Conservation (phyloP, 75 land plant genomes). For the Isoetes taiwanensis region DNA sequence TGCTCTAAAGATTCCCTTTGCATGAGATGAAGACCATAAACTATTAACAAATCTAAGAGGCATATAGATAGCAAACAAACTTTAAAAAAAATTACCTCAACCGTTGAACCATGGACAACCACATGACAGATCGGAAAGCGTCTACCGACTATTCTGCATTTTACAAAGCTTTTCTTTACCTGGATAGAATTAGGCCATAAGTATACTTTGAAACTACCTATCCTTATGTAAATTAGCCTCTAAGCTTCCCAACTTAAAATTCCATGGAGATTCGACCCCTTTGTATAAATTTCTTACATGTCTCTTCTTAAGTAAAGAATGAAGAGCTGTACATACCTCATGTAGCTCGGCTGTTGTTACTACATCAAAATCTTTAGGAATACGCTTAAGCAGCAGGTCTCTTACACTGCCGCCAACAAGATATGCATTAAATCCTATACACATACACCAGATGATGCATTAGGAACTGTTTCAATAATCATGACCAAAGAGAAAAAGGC, state of each 20-base stretch:
- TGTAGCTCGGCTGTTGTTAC: slow-evolving; percentile 60
- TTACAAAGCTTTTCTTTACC: slow-evolving; percentile 44
- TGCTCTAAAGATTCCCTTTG: neutral
- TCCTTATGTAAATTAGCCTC: too few relatives aligned
- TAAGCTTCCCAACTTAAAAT: too few relatives aligned
- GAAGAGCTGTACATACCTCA: slow-evolving; percentile 29
- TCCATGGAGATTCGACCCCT: too few relatives aligned
- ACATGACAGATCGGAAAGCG: slow-evolving; percentile 79
- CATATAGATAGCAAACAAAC: neutral
- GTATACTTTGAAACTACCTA: too few relatives aligned
- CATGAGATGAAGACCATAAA: neutral
- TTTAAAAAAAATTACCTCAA: slow-evolving; percentile 48
- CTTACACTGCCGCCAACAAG: slow-evolving; percentile 98
- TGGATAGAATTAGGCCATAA: too few relatives aligned
- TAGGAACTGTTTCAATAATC: neutral
- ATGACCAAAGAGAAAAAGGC: neutral
- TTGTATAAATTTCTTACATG: too few relatives aligned
- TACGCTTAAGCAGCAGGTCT: slow-evolving; percentile 58
- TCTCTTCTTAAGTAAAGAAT: too few relatives aligned
- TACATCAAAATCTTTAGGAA: slow-evolving; percentile 90
- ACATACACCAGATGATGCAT: neutral
- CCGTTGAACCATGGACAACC: slow-evolving; percentile 24
- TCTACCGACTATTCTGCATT: slow-evolving; percentile 52
- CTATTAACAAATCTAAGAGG: neutral
- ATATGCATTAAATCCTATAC: slow-evolving; percentile 62